Base-by-base conservation (phyloP, 78 protist genomes). In the Dictyostelium purpureum region DNA sequence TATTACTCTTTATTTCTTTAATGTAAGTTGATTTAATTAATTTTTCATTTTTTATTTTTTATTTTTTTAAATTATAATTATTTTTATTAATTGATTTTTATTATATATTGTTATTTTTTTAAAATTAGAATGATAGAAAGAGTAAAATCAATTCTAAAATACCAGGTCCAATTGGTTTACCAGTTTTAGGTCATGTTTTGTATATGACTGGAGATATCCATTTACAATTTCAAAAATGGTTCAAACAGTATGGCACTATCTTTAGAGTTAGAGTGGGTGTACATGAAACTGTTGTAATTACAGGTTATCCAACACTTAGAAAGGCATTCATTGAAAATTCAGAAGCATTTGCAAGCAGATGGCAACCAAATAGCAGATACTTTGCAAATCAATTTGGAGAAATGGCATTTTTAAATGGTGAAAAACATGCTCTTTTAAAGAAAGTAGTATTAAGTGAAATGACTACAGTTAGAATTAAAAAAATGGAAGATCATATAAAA, bases 261-360 rank as follows among this genome's bases (percentile, higher is more conserved):
- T 79, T 45, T 47, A 12, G 12, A 66, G 9, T 79, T 3, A 38
- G 61, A 52, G 28, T 79, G 2, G 88, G 88, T 19, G 6, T 45
- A 16, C 51, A 45, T 4, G 14, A 65, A 45, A 79, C 88, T 45
- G 42, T 79, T 3, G 75, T 79, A 14, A 3, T 79, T 0, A 49
- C 31, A 31, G 88, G 65, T 18, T 63, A 52, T 43, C 66, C 38
- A 21, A 54, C 65, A 4, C 42, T 79, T 37, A 38, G 45, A 1
- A 63, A 61, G 5, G 88, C 88, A 40, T 65, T 79, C 28, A 65
- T 47, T 1, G 14, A 59, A 31, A 52, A 79, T 24, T 33, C 45
- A 5, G 28, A 6, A 28, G 31, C 16, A 31, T 63, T 63, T 63
- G 16, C 5, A 4, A 4, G 5, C 4, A 24, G 71, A 31, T 63